Percentiles rank a stretch among this genome's conserved stretches.
Conservation (phyloP, 306 rosid species). For the Prunus mongolica region DNA sequence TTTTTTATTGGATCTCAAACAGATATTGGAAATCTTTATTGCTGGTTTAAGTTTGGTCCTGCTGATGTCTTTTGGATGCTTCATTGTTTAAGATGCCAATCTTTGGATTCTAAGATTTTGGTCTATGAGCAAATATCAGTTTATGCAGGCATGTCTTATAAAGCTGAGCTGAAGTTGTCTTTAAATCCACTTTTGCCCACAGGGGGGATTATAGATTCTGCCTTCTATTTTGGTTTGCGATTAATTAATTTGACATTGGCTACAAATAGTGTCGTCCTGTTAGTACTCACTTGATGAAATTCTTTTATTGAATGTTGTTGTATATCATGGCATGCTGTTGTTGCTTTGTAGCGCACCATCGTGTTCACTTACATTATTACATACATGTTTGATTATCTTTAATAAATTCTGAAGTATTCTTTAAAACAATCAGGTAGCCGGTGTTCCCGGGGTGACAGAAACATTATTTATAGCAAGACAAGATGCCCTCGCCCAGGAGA, state of each 20-base stretch:
- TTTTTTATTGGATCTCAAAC: not conserved
- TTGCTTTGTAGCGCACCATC: not conserved
- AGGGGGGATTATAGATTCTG: not conserved
- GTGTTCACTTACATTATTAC: not conserved
- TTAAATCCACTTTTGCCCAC: not conserved
- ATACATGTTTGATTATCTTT: not conserved
- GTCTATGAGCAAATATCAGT: not conserved
- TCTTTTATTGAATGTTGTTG: not conserved
- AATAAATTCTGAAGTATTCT: not conserved
- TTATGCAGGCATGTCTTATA: not conserved
- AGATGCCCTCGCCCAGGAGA: conserved; percentile 71
- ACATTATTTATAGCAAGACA: conserved; percentile 70
- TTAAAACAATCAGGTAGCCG: conserved; percentile 59
- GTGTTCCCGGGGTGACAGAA: conserved; percentile 97
- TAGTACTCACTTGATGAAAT: not conserved
- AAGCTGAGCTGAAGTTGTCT: not conserved
- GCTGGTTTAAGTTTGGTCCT: not conserved
- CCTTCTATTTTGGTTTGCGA: not conserved
- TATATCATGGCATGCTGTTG: not conserved
- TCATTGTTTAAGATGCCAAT: not conserved
- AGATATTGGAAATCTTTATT: not conserved
- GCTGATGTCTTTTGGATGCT: not conserved
- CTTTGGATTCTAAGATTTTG: not conserved
- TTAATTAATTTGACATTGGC: not conserved
- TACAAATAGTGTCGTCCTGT: not conserved